Percentiles rank a stretch among this genome's conserved stretches.
These are phyloP conservation scores for Suhomyces yuchorum DNA, from an alignment of 1,139 yeast species.

Conservation along the genomic window DNA sequence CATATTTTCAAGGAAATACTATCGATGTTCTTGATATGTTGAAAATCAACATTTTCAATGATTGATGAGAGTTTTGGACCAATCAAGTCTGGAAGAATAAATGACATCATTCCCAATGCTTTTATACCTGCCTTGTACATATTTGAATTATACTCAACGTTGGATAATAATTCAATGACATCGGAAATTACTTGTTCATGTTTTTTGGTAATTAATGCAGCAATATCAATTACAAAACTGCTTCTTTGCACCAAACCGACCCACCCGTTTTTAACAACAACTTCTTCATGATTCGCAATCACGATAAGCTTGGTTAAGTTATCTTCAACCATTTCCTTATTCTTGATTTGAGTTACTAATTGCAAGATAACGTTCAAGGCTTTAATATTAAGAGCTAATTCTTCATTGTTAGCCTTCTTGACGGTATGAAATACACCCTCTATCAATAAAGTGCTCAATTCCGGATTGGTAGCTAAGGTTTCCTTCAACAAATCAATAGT, in stretches of 20 bases:
- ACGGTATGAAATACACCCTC: conserved; percentile 20
- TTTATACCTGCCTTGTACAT: conserved; percentile 51
- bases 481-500: conserved; percentile 31
- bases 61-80: conserved; percentile 52
- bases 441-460: conserved; percentile 20
- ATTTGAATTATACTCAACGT: conserved; percentile 20
- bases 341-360: conserved; percentile 42
- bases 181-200: conserved; percentile 21
- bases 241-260: conserved; percentile 70
- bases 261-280: conserved; percentile 66
- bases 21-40: conserved; percentile 26
- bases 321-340: conserved; percentile 22
- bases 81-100: conserved; percentile 65
- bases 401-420: conserved; percentile 18
- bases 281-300: conserved; percentile 52
- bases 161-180: conserved; percentile 4
- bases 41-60: conserved; percentile 46
- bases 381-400: conserved; percentile 22
- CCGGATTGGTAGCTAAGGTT: conserved; percentile 22
- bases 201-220: conserved; percentile 48
- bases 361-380: conserved; percentile 47
- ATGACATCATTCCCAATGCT: conserved; percentile 66
- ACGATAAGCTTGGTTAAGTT: conserved; percentile 50
- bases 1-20: conserved; percentile 54
- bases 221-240: conserved; percentile 57